Conservation (phyloP, 306 rosid species). For the Dalbergia oliveri region DNA sequence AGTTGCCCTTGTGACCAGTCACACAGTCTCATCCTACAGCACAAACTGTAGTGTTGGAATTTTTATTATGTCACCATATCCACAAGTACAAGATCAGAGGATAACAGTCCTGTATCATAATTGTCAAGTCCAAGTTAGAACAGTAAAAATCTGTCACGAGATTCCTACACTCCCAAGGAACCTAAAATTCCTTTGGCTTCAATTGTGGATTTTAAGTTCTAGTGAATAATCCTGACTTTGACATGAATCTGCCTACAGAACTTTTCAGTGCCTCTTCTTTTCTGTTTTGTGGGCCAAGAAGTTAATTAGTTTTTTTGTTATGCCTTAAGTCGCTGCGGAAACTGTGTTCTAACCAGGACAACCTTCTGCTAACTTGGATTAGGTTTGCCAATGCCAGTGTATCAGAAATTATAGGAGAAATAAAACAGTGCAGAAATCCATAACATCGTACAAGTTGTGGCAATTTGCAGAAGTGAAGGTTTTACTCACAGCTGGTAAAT, state of each 20-base stretch:
- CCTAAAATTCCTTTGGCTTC: slow-evolving; percentile 29
- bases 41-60: not conserved
- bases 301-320: not conserved
- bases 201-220: not conserved
- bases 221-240: slow-evolving; percentile 19
- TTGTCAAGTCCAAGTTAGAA: slow-evolving; percentile 17
- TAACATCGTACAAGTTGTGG: not conserved
- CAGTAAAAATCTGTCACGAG: slow-evolving; percentile 8
- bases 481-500: not conserved
- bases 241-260: not conserved
- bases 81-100: not conserved
- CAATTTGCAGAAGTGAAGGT: not conserved
- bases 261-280: not conserved
- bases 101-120: not conserved
- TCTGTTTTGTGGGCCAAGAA: not conserved
- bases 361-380: slow-evolving; percentile 11
- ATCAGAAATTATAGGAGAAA: not conserved
- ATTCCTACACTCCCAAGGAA: slow-evolving; percentile 14
- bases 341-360: too few species aligned
- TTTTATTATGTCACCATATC: not conserved
- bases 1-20: not conserved
- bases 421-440: not conserved
- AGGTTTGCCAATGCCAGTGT: not conserved
- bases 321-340: too few species aligned
- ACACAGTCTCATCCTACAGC: not conserved